These are phyloP conservation scores for Batkoa obscura DNA, from an alignment of 371 early-diverging fungal species.

Conservation along the genomic window DNA sequence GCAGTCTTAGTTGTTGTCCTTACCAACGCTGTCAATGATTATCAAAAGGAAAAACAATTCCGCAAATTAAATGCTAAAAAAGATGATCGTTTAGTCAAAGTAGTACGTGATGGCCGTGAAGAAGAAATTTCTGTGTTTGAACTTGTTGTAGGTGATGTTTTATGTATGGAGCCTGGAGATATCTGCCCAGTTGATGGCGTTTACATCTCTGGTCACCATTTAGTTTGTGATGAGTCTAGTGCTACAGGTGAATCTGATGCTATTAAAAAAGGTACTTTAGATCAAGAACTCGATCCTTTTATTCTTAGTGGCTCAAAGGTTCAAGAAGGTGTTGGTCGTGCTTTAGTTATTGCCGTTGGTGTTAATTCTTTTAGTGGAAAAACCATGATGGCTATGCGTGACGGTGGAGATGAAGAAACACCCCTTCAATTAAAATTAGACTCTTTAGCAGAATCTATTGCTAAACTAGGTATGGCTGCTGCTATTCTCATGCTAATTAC, in stretches of 20 bases:
- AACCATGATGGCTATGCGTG: constrained; percentile 39
- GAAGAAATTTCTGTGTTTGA: constrained; percentile 70
- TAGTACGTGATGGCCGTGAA: constrained; percentile 51
- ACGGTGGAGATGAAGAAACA: constrained; percentile 27
- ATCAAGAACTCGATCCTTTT: constrained; percentile 30
- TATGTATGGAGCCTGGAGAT: constrained; percentile 86
- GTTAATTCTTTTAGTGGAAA: constrained; percentile 50
- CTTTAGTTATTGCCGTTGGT: constrained; percentile 48
- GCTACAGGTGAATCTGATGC: constrained; percentile 86
- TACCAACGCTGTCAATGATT: constrained; percentile 65
- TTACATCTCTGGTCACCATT: constrained; percentile 53
- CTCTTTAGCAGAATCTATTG: constrained; percentile 42
- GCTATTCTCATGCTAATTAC: constrained; percentile 35
- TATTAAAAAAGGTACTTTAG: constrained; percentile 32
- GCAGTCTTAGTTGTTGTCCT: constrained; percentile 65
- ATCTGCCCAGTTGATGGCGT: constrained; percentile 85
- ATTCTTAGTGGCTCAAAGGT: constrained; percentile 55
- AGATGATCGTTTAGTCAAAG: constrained; percentile 55
- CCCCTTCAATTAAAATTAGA: constrained; percentile 51
- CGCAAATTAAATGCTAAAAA: constrained; percentile 60
- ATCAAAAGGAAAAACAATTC: constrained; percentile 73
- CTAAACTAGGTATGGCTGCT: constrained; percentile 42
- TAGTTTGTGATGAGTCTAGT: constrained; percentile 78
- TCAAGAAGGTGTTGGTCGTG: constrained; percentile 51
- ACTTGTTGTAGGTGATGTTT: constrained; percentile 71